A percentile compares a stretch with the other conserved stretches of the same genome.
Conservation (phyloP, 345 rosid genomes). For the Moringa oleifera region DNA sequence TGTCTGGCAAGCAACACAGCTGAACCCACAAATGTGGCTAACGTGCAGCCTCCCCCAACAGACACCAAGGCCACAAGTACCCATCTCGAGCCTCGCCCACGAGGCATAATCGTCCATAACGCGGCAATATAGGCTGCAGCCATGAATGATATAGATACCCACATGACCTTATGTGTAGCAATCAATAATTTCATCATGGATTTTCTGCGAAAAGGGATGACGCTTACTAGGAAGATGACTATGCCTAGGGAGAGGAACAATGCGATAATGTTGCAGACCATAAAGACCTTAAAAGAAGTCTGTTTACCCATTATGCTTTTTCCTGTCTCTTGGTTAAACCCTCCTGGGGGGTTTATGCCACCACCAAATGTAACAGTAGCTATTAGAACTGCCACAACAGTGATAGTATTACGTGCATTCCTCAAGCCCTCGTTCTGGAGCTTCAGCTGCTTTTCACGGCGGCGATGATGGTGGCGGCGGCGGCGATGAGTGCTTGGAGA, state of each 20-base stretch:
- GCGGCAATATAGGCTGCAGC: conserved; percentile 53
- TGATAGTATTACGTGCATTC: conserved; percentile 59
- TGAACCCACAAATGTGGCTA: conserved; percentile 33
- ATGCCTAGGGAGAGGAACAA: conserved; percentile 46
- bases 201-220: conserved; percentile 52
- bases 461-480: conserved; percentile 14
- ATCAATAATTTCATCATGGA: conserved; percentile 38
- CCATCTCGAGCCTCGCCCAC: conserved; percentile 29
- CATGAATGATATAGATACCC: conserved; percentile 54
- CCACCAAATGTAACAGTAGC: conserved; percentile 64
- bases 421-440: conserved; percentile 44
- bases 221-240: conserved; percentile 55
- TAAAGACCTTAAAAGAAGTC: conserved; percentile 47
- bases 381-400: conserved; percentile 50
- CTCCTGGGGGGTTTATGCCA: conserved; percentile 73
- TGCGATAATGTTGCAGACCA: conserved; percentile 49
- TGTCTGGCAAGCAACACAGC: conserved; percentile 32
- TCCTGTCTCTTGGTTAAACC: conserved; percentile 37
- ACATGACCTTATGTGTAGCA: conserved; percentile 53
- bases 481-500: conserved; percentile 12
- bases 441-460: conserved; percentile 34
- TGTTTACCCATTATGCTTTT: conserved; percentile 23
- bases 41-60: conserved; percentile 36
- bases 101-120: conserved; percentile 47
- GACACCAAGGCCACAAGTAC: conserved; percentile 25